phyloP scores from a whole-genome alignment of 257 asterid species.

The Salvia rosmarinus region DNA sequence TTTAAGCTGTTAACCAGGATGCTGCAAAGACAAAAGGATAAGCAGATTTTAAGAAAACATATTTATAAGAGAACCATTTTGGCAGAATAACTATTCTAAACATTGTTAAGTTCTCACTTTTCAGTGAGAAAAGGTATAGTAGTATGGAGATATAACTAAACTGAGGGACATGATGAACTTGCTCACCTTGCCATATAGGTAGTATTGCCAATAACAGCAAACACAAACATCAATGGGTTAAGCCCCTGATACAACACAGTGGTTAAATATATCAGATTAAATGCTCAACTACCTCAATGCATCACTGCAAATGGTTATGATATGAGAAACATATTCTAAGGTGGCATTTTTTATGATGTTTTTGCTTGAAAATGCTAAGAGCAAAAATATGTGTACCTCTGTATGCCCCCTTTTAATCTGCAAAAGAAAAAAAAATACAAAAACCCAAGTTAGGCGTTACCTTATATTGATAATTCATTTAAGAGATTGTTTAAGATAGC shows the following conservation, averaged over 20 bases:
- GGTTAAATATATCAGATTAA: not conserved
- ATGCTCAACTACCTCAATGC: not conserved
- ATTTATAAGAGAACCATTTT: not conserved
- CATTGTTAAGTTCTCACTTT: not conserved
- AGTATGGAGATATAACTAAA: conserved; percentile 13
- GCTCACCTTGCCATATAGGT: conserved; percentile 77
- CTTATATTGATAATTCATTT: not conserved
- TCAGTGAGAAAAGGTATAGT: not conserved
- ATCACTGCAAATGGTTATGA: conserved; percentile 5
- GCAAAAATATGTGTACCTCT: conserved; percentile 46
- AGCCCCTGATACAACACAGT: conserved; percentile 54
- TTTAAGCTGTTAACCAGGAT: conserved; percentile 64
- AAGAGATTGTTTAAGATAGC: conserved; percentile 1
- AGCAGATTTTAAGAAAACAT: not conserved
- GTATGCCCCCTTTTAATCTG: conserved; percentile 70
- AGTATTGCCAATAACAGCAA: conserved; percentile 71
- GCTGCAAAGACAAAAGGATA: conserved; percentile 40
- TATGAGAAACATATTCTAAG: not conserved
- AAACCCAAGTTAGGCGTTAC: conserved; percentile 19
- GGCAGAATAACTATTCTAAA: not conserved
- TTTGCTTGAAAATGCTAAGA: not conserved
- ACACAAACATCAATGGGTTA: conserved; percentile 74
- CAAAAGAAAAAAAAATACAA: conserved; percentile 22
- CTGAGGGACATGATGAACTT: not conserved
- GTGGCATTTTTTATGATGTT: not conserved